These are phyloP conservation scores for Nasturtium officinale DNA, from an alignment of 345 rosid species.

Conservation along the genomic window DNA sequence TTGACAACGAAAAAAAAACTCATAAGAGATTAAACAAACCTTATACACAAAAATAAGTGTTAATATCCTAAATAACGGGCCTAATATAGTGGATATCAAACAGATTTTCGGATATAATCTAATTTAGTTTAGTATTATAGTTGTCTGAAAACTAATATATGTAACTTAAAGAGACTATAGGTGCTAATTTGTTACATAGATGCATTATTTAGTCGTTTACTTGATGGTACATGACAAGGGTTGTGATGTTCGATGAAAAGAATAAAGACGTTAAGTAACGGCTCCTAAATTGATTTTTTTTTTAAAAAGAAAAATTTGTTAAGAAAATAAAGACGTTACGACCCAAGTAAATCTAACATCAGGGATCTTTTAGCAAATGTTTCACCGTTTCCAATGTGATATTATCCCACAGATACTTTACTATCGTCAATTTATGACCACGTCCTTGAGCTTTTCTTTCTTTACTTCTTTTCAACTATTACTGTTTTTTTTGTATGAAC, in stretches of 20 bases:
- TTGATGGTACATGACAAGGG: background rate
- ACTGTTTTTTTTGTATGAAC: too few species aligned
- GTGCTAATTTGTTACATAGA: too few species aligned
- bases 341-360: background rate
- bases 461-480: too few species aligned
- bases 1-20: background rate
- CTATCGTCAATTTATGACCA: background rate
- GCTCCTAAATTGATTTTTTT: too few species aligned
- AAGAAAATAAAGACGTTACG: background rate
- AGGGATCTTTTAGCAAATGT: constrained; percentile 15
- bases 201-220: background rate
- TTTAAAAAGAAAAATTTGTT: too few species aligned
- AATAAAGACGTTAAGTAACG: background rate
- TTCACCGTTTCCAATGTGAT: background rate
- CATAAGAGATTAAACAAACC: background rate
- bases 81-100: background rate
- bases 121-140: too few species aligned
- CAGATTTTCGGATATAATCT: background rate
- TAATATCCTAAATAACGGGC: background rate
- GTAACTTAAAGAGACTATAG: background rate
- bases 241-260: background rate
- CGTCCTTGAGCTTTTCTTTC: too few species aligned
- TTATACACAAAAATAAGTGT: background rate
- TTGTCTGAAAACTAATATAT: background rate
- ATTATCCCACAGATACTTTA: too few species aligned